Evolutionary conservation across 148 eudicot genomes (phyloP), one percentile per base, ranked within the genome.

Genomic region (Persicaria maculosa): DNA sequence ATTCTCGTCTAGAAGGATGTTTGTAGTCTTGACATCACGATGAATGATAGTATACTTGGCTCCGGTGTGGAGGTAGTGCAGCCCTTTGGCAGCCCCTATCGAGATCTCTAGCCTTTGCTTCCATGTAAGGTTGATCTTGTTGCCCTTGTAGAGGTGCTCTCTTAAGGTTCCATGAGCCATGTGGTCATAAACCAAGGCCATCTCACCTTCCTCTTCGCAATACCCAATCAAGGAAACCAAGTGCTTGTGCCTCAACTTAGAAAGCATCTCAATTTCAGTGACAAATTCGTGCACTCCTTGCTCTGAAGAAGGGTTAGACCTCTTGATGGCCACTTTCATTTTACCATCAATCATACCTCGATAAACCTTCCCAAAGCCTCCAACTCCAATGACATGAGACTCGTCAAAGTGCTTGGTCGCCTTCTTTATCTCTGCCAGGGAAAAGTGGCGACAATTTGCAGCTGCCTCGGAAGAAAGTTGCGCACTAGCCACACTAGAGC

Each of bases 61-160:
- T 48, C 89, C 89, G 1, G 89, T 86, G 77, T 86, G 89, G 19
- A 86, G 89, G 55, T 84, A 86, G 71, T 86, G 89, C n/a, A 86
- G 54, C 47, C 89, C 89, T 57, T 82, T 84, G 11, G 89, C 87
- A 6, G 87, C 77, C 0, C 89, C 89, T 6, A 86, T 79, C 19
- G 80, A 62, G 78, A 86, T 84, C 20, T 86, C 87, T 1, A 86
- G 79, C 68, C 89, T 74, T 59, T 86, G 87, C 36, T 86, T 86
- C 89, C 89, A 86, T 25, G 87, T 72, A 5, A 84, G 76, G 19
- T 75, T 80, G 8, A 72, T 82, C 68, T 86, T 84, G 40, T 86
- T 86, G 6, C 78, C 81, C 59, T 86, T 86, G 55, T 86, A 86
- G 7, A 86, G 76, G 74, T 86, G 89, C 67, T 86, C 89, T 53